phyloP scores from a whole-genome alignment of 176 grass and related monocot species.

The Tillandsia leiboldiana region DNA sequence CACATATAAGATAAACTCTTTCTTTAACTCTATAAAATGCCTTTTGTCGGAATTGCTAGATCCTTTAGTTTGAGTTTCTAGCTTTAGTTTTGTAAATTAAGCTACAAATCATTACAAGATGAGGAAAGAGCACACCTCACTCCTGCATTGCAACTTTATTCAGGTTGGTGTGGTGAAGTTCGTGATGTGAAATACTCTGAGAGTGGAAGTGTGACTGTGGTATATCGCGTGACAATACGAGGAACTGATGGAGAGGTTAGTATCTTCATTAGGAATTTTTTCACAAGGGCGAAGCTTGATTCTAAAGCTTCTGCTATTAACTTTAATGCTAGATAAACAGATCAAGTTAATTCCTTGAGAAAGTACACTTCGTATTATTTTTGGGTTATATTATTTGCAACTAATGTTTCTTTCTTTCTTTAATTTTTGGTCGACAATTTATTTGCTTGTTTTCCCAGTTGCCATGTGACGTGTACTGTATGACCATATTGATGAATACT shows the following conservation, averaged over 20 bases:
- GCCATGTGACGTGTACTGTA: too few relatives aligned
- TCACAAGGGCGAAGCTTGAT: background rate
- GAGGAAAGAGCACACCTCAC: background rate
- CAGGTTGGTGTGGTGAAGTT: constrained; percentile 97
- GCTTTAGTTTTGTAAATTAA: background rate
- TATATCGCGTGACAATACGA: constrained; percentile 72
- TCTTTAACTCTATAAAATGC: background rate
- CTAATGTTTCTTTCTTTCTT: background rate
- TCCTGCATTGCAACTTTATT: constrained; percentile 2
- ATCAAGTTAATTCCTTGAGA: background rate
- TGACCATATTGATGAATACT: too few relatives aligned
- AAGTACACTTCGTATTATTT: background rate
- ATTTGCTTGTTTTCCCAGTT: too few relatives aligned
- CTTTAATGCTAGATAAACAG: background rate
- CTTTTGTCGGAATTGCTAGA: background rate
- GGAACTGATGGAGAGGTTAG: constrained; percentile 85
- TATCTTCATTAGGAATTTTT: background rate
- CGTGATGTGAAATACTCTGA: constrained; percentile 63
- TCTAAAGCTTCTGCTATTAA: background rate
- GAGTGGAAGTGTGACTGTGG: constrained; percentile 68
- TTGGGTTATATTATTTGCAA: background rate
- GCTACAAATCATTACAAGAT: background rate
- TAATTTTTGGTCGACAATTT: background rate
- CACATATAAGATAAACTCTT: background rate
- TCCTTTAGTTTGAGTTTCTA: background rate